Percentiles rank a stretch among this genome's conserved stretches.
Evolutionary conservation across 2,329 filamentous ascomycete species (phyloP).

Genomic region (Geosmithia putterillii): DNA sequence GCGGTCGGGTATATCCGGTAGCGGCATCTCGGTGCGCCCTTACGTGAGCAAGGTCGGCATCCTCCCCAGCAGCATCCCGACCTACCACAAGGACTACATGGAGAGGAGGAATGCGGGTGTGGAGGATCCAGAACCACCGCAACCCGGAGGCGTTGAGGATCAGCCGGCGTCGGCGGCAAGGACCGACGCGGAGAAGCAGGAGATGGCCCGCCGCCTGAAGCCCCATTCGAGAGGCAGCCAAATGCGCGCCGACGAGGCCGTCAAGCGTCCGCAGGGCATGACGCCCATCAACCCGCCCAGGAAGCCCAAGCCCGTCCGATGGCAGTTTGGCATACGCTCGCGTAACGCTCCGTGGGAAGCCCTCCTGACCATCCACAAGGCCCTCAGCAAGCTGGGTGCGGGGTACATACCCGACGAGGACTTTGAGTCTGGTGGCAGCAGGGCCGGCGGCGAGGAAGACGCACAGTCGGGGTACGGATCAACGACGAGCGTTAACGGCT

Average conservation of each 20-base stretch:
- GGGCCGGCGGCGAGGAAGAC: conserved; percentile 27
- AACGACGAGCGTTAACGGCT: conserved; percentile 41
- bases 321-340: conserved; percentile 96
- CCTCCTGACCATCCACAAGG: conserved; percentile 89
- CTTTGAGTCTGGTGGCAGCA: conserved; percentile 27
- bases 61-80: conserved; percentile 78
- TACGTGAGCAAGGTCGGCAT: conserved; percentile 82
- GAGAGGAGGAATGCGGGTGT: conserved; percentile 50
- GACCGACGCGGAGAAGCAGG: conserved; percentile 66
- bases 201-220: conserved; percentile 68
- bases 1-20: conserved; percentile 38
- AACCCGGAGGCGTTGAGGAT: conserved; percentile 31
- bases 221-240: conserved; percentile 68
- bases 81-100: conserved; percentile 86
- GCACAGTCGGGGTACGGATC: conserved; percentile 19
- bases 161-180: conserved; percentile 33
- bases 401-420: conserved; percentile 68
- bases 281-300: conserved; percentile 52
- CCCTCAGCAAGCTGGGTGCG: conserved; percentile 75
- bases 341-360: conserved; percentile 91
- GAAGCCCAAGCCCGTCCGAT: conserved; percentile 72
- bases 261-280: conserved; percentile 46
- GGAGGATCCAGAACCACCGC: conserved; percentile 27
- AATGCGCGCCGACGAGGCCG: conserved; percentile 53
- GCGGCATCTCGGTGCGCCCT: conserved; percentile 34